Percentiles rank a stretch among this genome's conserved stretches.
phyloP scores from a whole-genome alignment of 495 filamentous ascomycete genomes.

The Daldinia concentrica region DNA sequence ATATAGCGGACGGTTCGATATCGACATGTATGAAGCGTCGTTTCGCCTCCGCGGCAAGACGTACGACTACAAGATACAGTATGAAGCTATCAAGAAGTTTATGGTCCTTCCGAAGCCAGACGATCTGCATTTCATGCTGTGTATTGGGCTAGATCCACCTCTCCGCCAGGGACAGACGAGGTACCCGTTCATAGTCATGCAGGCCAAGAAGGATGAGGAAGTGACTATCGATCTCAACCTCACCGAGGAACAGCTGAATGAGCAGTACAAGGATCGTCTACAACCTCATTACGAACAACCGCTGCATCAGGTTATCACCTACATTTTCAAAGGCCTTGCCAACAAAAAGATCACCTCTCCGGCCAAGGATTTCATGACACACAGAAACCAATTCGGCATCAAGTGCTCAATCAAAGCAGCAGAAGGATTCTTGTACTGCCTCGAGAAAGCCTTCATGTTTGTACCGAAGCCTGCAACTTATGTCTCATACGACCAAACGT shows the following conservation, averaged over 20 bases:
- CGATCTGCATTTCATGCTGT: slow-evolving; percentile 92
- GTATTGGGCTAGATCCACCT: slow-evolving; percentile 93
- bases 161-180: slow-evolving; percentile 97
- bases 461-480: slow-evolving; percentile 98
- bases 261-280: slow-evolving; percentile 90
- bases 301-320: slow-evolving; percentile 87
- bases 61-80: slow-evolving; percentile 99
- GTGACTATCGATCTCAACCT: slow-evolving; percentile 97
- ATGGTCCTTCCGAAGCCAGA: slow-evolving; percentile 98
- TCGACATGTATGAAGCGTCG: slow-evolving; percentile 99
- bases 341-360: slow-evolving; percentile 94
- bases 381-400: slow-evolving; percentile 92
- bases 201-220: slow-evolving; percentile 97
- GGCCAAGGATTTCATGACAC: slow-evolving; percentile 90
- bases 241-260: slow-evolving; percentile 83
- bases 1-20: slow-evolving; percentile 96
- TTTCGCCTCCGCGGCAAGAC: slow-evolving; percentile 98
- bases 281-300: slow-evolving; percentile 89
- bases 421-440: slow-evolving; percentile 94
- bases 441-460: slow-evolving; percentile 99
- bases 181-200: slow-evolving; percentile 99
- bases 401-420: slow-evolving; percentile 99
- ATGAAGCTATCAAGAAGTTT: slow-evolving; percentile 97
- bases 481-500: slow-evolving; percentile 89
- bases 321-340: slow-evolving; percentile 91